Percentiles rank a stretch among this genome's conserved stretches.
These are phyloP conservation scores for Cryptococcus hybrid DNA, from an alignment of 1,284 basidiomycete species.

Conservation along the genomic window DNA sequence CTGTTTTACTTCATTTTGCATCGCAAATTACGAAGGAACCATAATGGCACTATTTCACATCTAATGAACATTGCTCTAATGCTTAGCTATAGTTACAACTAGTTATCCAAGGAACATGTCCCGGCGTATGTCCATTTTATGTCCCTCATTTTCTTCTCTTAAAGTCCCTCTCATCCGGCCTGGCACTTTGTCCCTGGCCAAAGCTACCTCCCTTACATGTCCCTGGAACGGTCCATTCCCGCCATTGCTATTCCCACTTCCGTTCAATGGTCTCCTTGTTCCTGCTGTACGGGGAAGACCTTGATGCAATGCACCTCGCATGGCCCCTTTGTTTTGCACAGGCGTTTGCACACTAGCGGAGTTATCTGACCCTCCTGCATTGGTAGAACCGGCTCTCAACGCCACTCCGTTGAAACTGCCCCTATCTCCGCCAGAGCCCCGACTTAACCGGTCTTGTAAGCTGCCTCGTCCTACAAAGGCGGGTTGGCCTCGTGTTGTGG, in stretches of 20 bases:
- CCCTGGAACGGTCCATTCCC: neutral
- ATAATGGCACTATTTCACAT: too few species aligned
- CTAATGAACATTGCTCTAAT: too few species aligned
- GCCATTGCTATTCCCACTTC: neutral
- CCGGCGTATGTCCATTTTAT: too few species aligned
- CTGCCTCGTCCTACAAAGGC: neutral
- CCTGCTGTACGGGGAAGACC: neutral
- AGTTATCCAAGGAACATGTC: too few species aligned
- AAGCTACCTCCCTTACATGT: neutral
- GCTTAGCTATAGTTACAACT: too few species aligned
- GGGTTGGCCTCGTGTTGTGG: neutral
- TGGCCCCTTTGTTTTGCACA: neutral
- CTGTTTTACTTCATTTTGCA: neutral
- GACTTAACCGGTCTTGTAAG: neutral
- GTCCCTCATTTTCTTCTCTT: neutral
- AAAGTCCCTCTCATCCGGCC: neutral
- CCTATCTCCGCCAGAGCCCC: neutral
- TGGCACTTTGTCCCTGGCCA: neutral
- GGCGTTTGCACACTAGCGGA: neutral
- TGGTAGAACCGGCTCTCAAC: neutral
- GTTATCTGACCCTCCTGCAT: too few species aligned
- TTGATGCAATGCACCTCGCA: too few species aligned
- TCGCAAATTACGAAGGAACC: too few species aligned
- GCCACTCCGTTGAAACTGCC: neutral
- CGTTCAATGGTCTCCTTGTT: neutral